phyloP scores from a whole-genome alignment of 176 grass and related monocot genomes.

The Bonia amplexicaulis region DNA sequence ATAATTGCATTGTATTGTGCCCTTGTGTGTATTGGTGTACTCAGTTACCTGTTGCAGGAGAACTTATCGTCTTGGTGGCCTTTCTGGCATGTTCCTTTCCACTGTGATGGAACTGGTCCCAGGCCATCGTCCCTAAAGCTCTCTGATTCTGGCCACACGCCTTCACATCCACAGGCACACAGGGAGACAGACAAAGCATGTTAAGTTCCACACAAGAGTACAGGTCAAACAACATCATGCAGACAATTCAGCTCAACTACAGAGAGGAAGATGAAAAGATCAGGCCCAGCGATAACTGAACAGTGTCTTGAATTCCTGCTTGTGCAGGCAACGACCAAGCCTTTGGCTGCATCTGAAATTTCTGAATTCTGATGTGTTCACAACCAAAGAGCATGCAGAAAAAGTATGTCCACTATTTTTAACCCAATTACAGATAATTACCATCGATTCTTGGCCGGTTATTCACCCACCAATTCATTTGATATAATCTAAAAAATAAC shows the following conservation, averaged over 20 bases:
- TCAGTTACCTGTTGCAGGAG: conserved; percentile 68
- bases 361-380: neutral
- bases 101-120: conserved; percentile 52
- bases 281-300: neutral
- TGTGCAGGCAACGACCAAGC: neutral
- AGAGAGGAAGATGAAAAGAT: neutral
- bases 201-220: neutral
- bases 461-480: neutral
- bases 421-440: neutral
- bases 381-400: neutral
- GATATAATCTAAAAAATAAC: neutral
- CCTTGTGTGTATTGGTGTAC: neutral
- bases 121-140: conserved; percentile 86
- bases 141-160: conserved; percentile 85
- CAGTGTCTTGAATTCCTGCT: neutral
- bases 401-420: neutral
- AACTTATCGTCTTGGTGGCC: conserved; percentile 39
- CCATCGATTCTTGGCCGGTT: neutral
- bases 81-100: conserved; percentile 82
- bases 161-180: conserved; percentile 37
- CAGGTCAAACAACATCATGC: neutral
- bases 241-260: neutral
- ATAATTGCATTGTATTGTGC: neutral
- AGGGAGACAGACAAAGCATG: neutral
- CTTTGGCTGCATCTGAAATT: neutral